These are phyloP conservation scores for Abrus pulchellus DNA, from an alignment of 306 rosid species.

Conservation along the genomic window DNA sequence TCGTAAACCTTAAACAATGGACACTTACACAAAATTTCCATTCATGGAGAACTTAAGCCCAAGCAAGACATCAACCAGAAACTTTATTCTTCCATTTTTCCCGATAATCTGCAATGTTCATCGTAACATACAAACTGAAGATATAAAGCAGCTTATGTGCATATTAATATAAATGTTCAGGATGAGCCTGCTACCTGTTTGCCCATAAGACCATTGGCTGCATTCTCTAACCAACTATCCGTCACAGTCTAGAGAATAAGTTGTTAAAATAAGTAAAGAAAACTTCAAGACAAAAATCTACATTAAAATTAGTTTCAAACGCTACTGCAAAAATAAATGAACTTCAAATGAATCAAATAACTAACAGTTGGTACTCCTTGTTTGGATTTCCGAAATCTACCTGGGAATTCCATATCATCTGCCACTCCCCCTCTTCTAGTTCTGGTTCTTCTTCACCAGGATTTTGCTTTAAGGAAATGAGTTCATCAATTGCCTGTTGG, in stretches of 20 bases:
- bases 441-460: constrained; percentile 58
- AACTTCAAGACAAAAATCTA: constrained; percentile 13
- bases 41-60: constrained; percentile 83
- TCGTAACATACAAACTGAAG: constrained; percentile 20
- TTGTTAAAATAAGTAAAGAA: constrained; percentile 15
- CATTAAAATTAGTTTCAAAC: constrained; percentile 35
- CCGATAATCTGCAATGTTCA: constrained; percentile 64
- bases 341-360: constrained; percentile 28
- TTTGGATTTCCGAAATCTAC: constrained; percentile 52
- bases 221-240: constrained; percentile 97
- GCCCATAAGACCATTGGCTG: constrained; percentile 95
- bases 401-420: constrained; percentile 97
- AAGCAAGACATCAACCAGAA: constrained; percentile 71
- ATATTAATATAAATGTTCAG: neutral
- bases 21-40: constrained; percentile 75
- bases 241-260: constrained; percentile 72
- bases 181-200: constrained; percentile 64
- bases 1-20: constrained; percentile 1
- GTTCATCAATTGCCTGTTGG: constrained; percentile 79
- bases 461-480: constrained; percentile 59
- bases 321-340: neutral
- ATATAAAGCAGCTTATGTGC: neutral
- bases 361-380: neutral
- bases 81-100: constrained; percentile 77
- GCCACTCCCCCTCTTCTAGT: constrained; percentile 90